Evolutionary conservation across 1,284 basidiomycete genomes (phyloP).

Genomic region (Malassezia nana): DNA sequence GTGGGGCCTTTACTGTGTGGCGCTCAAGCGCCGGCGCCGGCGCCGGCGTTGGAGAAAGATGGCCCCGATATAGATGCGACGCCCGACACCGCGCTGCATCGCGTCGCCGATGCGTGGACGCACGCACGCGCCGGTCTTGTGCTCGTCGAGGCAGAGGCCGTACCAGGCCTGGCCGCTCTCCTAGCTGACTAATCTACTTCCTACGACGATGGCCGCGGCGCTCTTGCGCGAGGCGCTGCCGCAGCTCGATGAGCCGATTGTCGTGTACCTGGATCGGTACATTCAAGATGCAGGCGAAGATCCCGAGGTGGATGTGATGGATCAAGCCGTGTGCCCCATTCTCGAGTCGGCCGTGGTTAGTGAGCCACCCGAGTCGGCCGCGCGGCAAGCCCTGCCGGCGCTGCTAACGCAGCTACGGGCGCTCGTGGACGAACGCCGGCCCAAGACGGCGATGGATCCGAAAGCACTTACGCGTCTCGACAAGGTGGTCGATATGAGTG

Average conservation of each 20-base stretch:
- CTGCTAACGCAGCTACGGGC: constrained; percentile 30
- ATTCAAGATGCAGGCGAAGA: constrained; percentile 68
- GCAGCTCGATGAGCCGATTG: constrained; percentile 81
- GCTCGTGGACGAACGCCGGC: constrained; percentile 34
- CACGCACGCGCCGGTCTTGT: constrained; percentile 2
- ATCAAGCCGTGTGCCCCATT: constrained; percentile 36
- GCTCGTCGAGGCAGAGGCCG: not conserved
- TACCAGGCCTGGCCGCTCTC: constrained; percentile 8
- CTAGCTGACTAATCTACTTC: constrained; percentile 14
- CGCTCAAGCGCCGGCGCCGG: constrained; percentile 52
- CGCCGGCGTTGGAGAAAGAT: not conserved
- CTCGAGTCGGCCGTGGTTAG: constrained; percentile 40
- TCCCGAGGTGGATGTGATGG: constrained; percentile 32
- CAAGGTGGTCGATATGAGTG: constrained; percentile 89
- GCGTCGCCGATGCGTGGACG: not conserved
- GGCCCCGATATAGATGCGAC: not conserved
- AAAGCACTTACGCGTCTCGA: constrained; percentile 56
- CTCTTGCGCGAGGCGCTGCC: constrained; percentile 70
- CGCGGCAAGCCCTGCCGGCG: constrained; percentile 22
- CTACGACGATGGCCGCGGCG: constrained; percentile 54
- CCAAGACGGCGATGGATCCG: constrained; percentile 12
- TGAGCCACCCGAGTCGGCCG: constrained; percentile 23
- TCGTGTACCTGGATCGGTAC: constrained; percentile 83
- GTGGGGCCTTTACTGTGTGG: constrained; percentile 54
- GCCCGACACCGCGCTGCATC: not conserved